These are phyloP conservation scores for Spinacia oleracea DNA, from an alignment of 179 eudicot genomes.

Conservation along the genomic window DNA sequence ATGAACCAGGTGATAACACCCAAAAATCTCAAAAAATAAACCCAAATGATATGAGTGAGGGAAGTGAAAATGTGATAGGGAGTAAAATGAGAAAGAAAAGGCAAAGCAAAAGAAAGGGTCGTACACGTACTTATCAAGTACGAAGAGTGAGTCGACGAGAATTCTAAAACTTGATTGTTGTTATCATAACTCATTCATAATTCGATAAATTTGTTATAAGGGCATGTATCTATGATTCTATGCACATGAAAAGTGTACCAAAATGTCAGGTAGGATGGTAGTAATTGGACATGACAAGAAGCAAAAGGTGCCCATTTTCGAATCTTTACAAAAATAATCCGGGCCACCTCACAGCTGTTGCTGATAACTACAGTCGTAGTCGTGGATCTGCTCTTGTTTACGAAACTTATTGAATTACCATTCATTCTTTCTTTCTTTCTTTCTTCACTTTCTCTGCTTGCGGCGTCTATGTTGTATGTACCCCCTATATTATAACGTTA, in stretches of 20 bases:
- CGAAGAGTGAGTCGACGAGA: background rate
- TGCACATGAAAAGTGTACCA: constrained; percentile 11
- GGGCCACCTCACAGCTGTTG: too few relatives aligned
- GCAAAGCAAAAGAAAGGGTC: background rate
- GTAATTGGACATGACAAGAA: constrained; percentile 9
- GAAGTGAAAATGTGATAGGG: background rate
- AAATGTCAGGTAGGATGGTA: background rate
- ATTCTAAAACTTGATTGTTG: too few relatives aligned
- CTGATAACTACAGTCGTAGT: background rate
- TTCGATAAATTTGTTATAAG: too few relatives aligned
- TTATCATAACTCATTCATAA: too few relatives aligned
- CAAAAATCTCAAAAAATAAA: too few relatives aligned
- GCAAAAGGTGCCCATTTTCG: background rate
- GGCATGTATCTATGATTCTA: too few relatives aligned
- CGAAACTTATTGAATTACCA: background rate
- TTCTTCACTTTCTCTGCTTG: too few relatives aligned
- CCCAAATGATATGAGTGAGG: too few relatives aligned
- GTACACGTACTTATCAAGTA: background rate
- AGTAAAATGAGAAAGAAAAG: background rate
- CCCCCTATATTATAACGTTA: too few relatives aligned
- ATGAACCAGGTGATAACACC: too few relatives aligned
- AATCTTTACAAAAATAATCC: constrained; percentile 5
- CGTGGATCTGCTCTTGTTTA: background rate
- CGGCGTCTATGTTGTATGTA: too few relatives aligned
- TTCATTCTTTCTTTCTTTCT: background rate